Evolutionary conservation across 306 rosid species (phyloP).

Genomic region (Prinsepia uniflora): DNA sequence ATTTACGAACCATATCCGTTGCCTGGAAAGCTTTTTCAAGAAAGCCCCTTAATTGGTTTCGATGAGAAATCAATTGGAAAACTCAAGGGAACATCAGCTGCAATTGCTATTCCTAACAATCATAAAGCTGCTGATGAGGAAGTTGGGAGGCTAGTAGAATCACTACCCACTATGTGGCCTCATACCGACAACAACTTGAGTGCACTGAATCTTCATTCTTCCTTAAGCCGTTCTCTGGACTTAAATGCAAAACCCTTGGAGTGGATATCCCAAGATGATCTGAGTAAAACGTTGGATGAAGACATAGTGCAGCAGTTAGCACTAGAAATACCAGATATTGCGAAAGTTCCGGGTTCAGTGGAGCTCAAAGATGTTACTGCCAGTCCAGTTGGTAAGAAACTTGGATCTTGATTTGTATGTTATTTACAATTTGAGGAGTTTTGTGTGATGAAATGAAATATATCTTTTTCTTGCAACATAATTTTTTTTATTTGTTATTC

Average conservation of each 20-base stretch:
- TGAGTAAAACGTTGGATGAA: slow-evolving; percentile 28
- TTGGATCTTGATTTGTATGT: slow-evolving; percentile 11
- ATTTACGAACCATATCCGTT: slow-evolving; percentile 22
- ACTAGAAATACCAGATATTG: slow-evolving; percentile 24
- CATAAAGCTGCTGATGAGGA: slow-evolving; percentile 28
- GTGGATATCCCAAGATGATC: slow-evolving; percentile 35
- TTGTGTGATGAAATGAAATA: neutral
- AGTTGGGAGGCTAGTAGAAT: slow-evolving; percentile 39
- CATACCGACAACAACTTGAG: slow-evolving; percentile 19
- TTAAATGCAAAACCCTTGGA: slow-evolving; percentile 36
- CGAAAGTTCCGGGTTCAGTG: slow-evolving; percentile 33
- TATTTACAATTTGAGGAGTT: slow-evolving; percentile 11
- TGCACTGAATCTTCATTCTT: slow-evolving; percentile 27
- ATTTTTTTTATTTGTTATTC: neutral
- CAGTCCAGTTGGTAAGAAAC: slow-evolving; percentile 51
- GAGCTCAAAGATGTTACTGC: slow-evolving; percentile 34
- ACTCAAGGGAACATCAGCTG: slow-evolving; percentile 33
- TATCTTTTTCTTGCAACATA: neutral
- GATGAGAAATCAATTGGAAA: slow-evolving; percentile 21
- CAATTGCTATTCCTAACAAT: slow-evolving; percentile 44
- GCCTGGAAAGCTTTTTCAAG: slow-evolving; percentile 23
- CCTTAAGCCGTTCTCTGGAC: slow-evolving; percentile 58
- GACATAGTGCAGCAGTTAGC: slow-evolving; percentile 37
- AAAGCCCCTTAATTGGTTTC: slow-evolving; percentile 21
- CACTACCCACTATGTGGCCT: slow-evolving; percentile 61